Base-by-base conservation (phyloP, 1,139 yeast genomes). In the Hyphopichia fennica region DNA sequence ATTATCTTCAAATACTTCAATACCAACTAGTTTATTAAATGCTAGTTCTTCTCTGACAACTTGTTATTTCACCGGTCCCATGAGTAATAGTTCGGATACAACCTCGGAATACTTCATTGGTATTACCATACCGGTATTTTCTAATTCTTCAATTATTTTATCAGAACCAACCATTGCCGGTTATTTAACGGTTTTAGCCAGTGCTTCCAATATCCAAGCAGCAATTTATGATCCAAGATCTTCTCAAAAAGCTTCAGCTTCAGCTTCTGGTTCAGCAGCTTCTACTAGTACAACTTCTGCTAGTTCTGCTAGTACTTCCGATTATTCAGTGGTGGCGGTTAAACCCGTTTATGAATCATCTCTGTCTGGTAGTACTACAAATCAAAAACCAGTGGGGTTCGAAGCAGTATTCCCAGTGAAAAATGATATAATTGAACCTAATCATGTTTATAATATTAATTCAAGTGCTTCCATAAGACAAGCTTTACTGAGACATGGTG, bases 61-160 rank as follows among this genome's bases (percentile, higher is more conserved):
- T n/a, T 60, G 62, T 15, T 73, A 77, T 51, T 58, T 84, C 31
- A 67, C 81, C 1, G 90, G 90, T 2, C 93, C 93, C 0, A 65
- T 78, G 1, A 77, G 79, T 51, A 65, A 62, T 28, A 51, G 60
- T 4, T 63, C 37, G 25, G 58, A 47, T 55, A 20, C 63, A 53
- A 62, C 63, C 67, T 33, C 59, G 14, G 41, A 63, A 3, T 70
- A 70, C 50, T 77, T 74, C 54, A 62, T 81, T 64, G 82, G 87
- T 2, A 55, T 83, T 35, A 81, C 89, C 0, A 53, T 89, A 6
- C 95, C 96, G 0, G 77, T 90, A 2, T 81, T 74, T 54, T 79
- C 89, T 14, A 85, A 87, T 56, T 75, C 84, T 13, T 86, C 96
- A 4, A 84, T 88, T 20, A 68, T 87, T 40, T 63, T 85, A 20